phyloP scores from a whole-genome alignment of 306 rosid genomes.

The Citrullus colocynthis region DNA sequence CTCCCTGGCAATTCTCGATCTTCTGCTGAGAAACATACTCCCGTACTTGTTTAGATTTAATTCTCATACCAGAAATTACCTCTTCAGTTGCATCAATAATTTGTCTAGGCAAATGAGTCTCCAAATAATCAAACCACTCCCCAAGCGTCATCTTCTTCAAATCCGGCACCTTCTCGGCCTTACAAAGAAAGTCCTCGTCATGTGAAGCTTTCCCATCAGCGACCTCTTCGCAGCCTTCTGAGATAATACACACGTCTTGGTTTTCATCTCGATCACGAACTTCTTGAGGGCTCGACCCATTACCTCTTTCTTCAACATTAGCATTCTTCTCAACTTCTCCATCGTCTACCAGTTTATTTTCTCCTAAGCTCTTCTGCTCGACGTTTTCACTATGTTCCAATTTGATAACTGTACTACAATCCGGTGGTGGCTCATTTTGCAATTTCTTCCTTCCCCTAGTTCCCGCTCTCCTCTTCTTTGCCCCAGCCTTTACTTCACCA shows the following conservation, averaged over 20 bases:
- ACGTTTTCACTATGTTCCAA: neutral
- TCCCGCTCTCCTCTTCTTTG: conserved; percentile 16
- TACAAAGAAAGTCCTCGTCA: conserved; percentile 4
- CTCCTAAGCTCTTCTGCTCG: conserved; percentile 1
- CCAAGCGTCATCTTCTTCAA: conserved; percentile 52
- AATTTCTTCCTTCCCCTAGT: conserved; percentile 19
- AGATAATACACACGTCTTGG: neutral
- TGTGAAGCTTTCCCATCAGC: conserved; percentile 9
- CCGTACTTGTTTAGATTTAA: conserved; percentile 39
- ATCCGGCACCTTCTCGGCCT: conserved; percentile 23
- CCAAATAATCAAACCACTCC: conserved; percentile 71
- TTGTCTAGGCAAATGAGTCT: conserved; percentile 47
- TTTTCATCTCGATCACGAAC: conserved; percentile 3
- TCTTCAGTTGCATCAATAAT: conserved; percentile 46
- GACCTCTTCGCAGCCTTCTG: conserved; percentile 10
- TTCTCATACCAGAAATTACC: conserved; percentile 38
- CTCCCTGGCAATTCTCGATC: conserved; percentile 20
- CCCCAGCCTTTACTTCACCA: conserved; percentile 22
- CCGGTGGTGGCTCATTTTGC: conserved; percentile 9
- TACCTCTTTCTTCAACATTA: neutral
- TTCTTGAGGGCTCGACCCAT: neutral
- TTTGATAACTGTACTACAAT: neutral
- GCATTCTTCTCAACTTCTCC: neutral
- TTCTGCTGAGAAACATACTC: conserved; percentile 29
- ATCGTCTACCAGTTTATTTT: neutral